Evolutionary conservation across 495 filamentous ascomycete genomes (phyloP).

Genomic region (Aspergillus cavernicola): DNA sequence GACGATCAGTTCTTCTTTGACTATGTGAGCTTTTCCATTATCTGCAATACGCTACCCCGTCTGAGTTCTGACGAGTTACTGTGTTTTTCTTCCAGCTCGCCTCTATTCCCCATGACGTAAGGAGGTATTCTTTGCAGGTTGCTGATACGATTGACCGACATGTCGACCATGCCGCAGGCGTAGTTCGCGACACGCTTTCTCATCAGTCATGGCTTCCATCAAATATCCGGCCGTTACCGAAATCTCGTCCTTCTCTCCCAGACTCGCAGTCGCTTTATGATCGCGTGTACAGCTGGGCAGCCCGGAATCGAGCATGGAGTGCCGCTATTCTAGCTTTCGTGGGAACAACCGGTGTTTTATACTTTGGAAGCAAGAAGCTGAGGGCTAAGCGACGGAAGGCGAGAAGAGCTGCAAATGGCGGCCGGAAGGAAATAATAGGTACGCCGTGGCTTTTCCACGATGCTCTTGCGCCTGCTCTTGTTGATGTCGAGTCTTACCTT

Average conservation of each 20-base stretch:
- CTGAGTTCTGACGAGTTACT: conserved; percentile 1
- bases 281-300: conserved; percentile 58
- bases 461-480: not conserved
- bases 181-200: conserved; percentile 59
- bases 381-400: conserved; percentile 68
- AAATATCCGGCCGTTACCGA: conserved; percentile 54
- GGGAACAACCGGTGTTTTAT: conserved; percentile 63
- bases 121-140: conserved; percentile 57
- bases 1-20: conserved; percentile 51
- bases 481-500: conserved; percentile 13
- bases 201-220: conserved; percentile 67
- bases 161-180: conserved; percentile 64
- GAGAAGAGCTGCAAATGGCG: conserved; percentile 73
- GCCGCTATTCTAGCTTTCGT: conserved; percentile 64
- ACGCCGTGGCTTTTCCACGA: conserved; percentile 17
- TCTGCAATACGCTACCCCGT: not conserved
- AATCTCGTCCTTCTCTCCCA: conserved; percentile 43
- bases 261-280: conserved; percentile 34
- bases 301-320: conserved; percentile 63
- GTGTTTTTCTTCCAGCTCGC: conserved; percentile 52
- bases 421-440: conserved; percentile 80
- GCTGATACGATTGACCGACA: conserved; percentile 75
- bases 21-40: conserved; percentile 32
- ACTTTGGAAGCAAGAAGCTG: conserved; percentile 57
- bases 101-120: conserved; percentile 68